Evolutionary conservation across 192 early-diverging fungal genomes (phyloP).

Genomic region (Dimargaris cristalligena): DNA sequence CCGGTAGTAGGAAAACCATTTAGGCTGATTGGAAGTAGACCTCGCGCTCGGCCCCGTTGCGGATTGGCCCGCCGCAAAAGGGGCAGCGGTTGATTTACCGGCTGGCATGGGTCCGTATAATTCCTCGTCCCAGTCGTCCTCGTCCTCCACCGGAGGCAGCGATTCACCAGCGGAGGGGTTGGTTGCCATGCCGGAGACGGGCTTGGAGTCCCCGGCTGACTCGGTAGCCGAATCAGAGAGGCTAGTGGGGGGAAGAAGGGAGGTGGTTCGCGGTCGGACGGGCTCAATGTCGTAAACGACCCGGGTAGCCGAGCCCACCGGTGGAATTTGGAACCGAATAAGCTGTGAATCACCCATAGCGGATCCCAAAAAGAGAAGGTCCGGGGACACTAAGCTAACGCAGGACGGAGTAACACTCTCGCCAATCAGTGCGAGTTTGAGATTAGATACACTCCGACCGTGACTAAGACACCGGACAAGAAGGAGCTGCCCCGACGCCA

Average conservation of each 20-base stretch:
- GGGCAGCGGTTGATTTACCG: background rate
- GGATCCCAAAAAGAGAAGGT: conserved; percentile 55
- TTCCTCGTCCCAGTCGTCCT: background rate
- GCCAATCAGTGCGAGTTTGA: conserved; percentile 34
- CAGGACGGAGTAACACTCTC: conserved; percentile 34
- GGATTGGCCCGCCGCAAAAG: too few species aligned
- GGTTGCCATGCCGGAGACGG: too few species aligned
- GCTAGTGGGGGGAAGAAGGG: too few species aligned
- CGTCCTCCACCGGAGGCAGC: too few species aligned
- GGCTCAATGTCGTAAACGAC: background rate
- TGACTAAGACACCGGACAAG: conserved; percentile 51
- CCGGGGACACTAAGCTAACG: conserved; percentile 23
- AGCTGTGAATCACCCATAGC: conserved; percentile 50
- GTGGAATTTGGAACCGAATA: conserved; percentile 36
- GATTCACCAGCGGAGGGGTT: too few species aligned
- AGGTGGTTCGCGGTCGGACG: too few species aligned
- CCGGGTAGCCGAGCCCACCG: background rate
- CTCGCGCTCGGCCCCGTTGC: too few species aligned
- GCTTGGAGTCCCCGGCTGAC: background rate
- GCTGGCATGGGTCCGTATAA: background rate
- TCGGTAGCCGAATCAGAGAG: background rate
- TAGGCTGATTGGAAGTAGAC: background rate
- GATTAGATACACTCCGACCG: conserved; percentile 63
- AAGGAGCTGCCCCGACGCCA: conserved; percentile 54
- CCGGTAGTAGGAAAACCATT: conserved; percentile 8